A percentile compares a stretch with the other conserved stretches of the same genome.
Conservation (phyloP, 2,329 filamentous ascomycete genomes). For the Hymenoscyphus repandus region DNA sequence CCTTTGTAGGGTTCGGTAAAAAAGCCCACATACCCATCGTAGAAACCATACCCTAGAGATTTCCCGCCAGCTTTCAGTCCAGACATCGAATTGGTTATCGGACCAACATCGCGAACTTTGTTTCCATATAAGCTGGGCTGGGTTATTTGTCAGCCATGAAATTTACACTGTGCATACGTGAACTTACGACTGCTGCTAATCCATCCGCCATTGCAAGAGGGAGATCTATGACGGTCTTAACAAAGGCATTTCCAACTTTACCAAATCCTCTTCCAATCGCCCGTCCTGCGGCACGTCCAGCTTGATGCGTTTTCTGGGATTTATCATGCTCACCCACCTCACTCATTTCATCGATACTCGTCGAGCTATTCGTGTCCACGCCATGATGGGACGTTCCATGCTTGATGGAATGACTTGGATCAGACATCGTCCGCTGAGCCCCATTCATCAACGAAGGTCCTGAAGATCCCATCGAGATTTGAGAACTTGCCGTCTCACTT, state of each 20-base stretch:
- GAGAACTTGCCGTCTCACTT: background rate
- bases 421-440: background rate
- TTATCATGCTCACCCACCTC: background rate
- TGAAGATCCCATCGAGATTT: background rate
- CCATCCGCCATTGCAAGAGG: constrained; percentile 18
- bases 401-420: background rate
- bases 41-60: constrained; percentile 33
- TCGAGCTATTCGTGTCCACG: background rate
- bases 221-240: constrained; percentile 28
- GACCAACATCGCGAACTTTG: constrained; percentile 74
- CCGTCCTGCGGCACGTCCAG: constrained; percentile 5
- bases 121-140: constrained; percentile 42
- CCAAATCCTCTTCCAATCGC: constrained; percentile 25
- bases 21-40: constrained; percentile 12
- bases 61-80: constrained; percentile 72
- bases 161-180: background rate
- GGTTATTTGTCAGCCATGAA: background rate
- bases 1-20: constrained; percentile 15
- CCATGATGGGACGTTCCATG: too few relatives aligned
- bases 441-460: background rate
- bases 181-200: constrained; percentile 7
- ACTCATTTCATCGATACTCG: background rate
- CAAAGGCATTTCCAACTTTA: constrained; percentile 34
- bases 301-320: background rate
- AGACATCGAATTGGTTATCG: constrained; percentile 68